Evolutionary conservation across 768 basidiomycete species (phyloP).

Genomic region (Pleurotus platypus): DNA sequence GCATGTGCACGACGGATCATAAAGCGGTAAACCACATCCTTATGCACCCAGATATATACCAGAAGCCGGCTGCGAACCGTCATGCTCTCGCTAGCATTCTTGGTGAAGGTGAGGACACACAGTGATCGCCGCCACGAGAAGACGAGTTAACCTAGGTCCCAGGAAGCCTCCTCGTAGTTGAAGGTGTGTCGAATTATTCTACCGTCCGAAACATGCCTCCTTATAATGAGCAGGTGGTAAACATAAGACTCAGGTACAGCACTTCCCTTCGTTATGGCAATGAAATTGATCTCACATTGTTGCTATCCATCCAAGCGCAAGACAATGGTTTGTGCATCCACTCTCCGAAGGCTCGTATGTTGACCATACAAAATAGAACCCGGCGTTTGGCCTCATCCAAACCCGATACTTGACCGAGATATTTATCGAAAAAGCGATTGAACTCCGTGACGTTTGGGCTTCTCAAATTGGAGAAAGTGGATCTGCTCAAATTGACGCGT

Average conservation of each 20-base stretch:
- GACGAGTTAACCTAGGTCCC: too few relatives aligned
- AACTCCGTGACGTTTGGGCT: constrained; percentile 51
- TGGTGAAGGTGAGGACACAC: constrained; percentile 28
- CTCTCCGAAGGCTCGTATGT: too few relatives aligned
- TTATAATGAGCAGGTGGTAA: constrained; percentile 23
- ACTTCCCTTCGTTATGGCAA: not conserved
- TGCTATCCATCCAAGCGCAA: constrained; percentile 24
- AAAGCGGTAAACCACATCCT: constrained; percentile 65
- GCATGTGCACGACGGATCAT: constrained; percentile 56
- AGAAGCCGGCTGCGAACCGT: constrained; percentile 45
- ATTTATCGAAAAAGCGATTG: constrained; percentile 51
- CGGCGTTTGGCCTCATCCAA: constrained; percentile 61
- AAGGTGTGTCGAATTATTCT: not conserved
- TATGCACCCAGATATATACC: constrained; percentile 49
- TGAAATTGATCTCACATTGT: too few relatives aligned
- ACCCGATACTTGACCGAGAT: constrained; percentile 54
- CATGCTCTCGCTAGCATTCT: constrained; percentile 37
- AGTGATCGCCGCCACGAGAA: not conserved
- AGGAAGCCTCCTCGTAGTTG: too few relatives aligned
- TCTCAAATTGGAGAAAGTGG: constrained; percentile 24
- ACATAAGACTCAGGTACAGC: constrained; percentile 40
- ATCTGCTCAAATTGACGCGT: constrained; percentile 46
- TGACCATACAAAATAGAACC: constrained; percentile 38
- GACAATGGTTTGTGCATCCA: constrained; percentile 32
- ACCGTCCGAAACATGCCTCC: not conserved